A percentile compares a stretch with the other conserved stretches of the same genome.
Conservation (phyloP, 495 filamentous ascomycete species). For the Neurospora discreta region DNA sequence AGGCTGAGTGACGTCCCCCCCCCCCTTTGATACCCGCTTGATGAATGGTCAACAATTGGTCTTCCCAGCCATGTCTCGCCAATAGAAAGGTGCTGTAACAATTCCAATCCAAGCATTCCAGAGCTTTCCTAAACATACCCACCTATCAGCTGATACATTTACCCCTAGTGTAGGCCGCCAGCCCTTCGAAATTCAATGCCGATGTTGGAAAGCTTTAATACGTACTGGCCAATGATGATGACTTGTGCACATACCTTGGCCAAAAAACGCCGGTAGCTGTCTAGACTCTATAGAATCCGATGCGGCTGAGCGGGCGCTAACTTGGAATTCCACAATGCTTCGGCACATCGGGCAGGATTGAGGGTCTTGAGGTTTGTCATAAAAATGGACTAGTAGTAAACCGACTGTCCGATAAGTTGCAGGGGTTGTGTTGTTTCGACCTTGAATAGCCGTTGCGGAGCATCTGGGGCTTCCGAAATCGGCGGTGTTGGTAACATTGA, state of each 20-base stretch:
- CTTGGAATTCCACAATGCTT: neutral
- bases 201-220: neutral
- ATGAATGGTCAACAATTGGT: conserved; percentile 3
- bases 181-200: neutral
- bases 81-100: neutral
- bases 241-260: neutral
- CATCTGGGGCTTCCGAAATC: neutral
- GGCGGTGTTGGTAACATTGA: neutral
- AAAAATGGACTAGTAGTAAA: neutral
- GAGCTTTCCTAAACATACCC: neutral
- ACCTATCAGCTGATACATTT: neutral
- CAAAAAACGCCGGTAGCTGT: neutral
- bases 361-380: neutral
- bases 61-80: neutral
- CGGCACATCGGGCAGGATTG: neutral
- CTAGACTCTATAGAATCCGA: neutral
- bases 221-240: neutral
- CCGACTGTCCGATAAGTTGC: neutral
- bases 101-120: neutral
- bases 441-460: neutral
- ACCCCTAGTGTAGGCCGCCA: neutral
- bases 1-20: neutral
- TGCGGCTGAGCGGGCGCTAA: neutral
- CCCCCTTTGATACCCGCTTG: conserved; percentile 1
- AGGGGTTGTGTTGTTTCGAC: neutral